phyloP scores from a whole-genome alignment of 441 rosid species.

The Biscutella laevigata region DNA sequence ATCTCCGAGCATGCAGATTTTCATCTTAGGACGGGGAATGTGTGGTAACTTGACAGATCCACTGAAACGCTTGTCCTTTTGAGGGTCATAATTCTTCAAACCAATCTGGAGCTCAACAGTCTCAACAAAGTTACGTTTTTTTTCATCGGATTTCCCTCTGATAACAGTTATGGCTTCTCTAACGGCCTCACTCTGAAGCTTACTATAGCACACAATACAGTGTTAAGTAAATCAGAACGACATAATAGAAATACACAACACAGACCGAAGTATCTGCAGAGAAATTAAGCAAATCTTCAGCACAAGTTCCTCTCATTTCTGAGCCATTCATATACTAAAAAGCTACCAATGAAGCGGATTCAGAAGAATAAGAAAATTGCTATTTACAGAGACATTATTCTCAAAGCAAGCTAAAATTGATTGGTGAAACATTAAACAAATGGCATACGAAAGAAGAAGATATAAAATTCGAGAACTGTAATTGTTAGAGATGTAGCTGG shows the following conservation, averaged over 20 bases:
- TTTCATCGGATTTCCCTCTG: slow-evolving; percentile 43
- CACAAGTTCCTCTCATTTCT: background rate
- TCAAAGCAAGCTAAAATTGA: no score
- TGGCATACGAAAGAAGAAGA: background rate
- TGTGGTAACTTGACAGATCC: slow-evolving; percentile 88
- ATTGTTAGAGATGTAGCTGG: background rate
- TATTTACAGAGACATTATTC: background rate
- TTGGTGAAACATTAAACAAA: background rate
- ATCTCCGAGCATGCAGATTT: slow-evolving; percentile 94
- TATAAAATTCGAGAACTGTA: background rate
- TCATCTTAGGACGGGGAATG: slow-evolving; percentile 94
- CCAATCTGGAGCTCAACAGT: slow-evolving; percentile 88
- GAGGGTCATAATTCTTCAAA: slow-evolving; percentile 81
- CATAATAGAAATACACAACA: background rate
- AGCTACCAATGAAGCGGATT: background rate
- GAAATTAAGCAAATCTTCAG: background rate
- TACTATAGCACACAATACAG: slow-evolving; percentile 30
- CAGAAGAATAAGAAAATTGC: background rate
- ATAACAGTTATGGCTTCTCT: slow-evolving; percentile 59
- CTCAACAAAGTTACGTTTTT: slow-evolving; percentile 64
- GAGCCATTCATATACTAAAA: background rate
- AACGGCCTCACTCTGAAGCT: slow-evolving; percentile 69
- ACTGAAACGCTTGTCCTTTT: slow-evolving; percentile 91
- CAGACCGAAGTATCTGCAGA: background rate
- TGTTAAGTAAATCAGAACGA: background rate